Evolutionary conservation across 2,329 filamentous ascomycete species (phyloP), one percentile per base, ranked within the genome.

Genomic region (Aspergillus fijiensis): DNA sequence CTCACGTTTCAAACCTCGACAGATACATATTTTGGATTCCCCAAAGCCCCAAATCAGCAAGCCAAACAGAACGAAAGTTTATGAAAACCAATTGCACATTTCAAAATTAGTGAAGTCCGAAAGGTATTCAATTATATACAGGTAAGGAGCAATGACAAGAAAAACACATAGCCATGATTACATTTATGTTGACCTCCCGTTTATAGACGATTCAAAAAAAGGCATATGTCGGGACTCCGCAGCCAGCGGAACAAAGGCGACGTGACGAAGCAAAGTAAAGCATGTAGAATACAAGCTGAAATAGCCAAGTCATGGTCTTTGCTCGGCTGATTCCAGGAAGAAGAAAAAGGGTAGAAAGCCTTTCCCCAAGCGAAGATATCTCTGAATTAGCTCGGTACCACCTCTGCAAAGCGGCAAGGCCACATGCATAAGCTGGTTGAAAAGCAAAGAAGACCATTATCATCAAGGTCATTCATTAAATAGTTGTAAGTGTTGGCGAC

Each of bases 381-480:
- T 60, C 57, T 47, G 58, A 55, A 56, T 51, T 49, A 55, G 58
- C 60, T 61, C 57, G 57, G 61, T 59, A 59, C 57, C 57, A 51
- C 55, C 56, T 25, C 57, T 52, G 62, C 61, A 63, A 60, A 64
- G 67, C 56, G 58, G 60, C 56, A 56, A 52, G 51, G 53, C 58
- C 63, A 60, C 59, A 65, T 64, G 65, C 65, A 64, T 63, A 60
- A 65, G 62, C 62, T 67, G 67, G 64, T 60, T 63, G 62, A 61
- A 47, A 65, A 54, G 61, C 60, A 60, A 60, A 61, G 56, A 61
- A 67, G 62, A 65, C 67, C 67, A 69, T 61, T 60, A 63, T 69
- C 67, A 60, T 69, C 63, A 69, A 60, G 65, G 62, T 69, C 67
- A 67, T 69, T 67, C 60, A 69, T 69, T 69, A 69, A 69, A 69